These are phyloP conservation scores for Saccharomycopsis phalli DNA, from an alignment of 1,139 yeast genomes.

Conservation along the genomic window DNA sequence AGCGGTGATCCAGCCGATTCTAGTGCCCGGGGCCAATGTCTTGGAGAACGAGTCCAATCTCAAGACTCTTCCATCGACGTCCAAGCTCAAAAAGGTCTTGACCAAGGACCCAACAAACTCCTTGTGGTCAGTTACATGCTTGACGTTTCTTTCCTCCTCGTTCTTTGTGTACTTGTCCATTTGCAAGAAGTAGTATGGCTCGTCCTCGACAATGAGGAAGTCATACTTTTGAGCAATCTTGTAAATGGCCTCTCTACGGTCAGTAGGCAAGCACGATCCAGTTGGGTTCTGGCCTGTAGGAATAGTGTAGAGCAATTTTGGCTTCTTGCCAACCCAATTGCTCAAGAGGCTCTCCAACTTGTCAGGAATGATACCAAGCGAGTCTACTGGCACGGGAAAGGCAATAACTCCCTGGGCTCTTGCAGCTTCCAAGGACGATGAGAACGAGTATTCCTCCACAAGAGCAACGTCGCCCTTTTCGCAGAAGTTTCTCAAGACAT, in stretches of 20 bases:
- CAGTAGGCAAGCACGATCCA: constrained; percentile 65
- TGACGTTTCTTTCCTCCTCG: constrained; percentile 22
- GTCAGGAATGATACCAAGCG: constrained; percentile 70
- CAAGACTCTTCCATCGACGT: constrained; percentile 82
- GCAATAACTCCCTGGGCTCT: constrained; percentile 61
- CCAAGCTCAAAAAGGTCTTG: constrained; percentile 70
- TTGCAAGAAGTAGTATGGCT: constrained; percentile 90
- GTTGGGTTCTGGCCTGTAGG: constrained; percentile 96
- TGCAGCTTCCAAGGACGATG: constrained; percentile 79
- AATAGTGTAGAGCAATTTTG: constrained; percentile 75
- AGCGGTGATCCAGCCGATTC: constrained; percentile 88
- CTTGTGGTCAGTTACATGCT: constrained; percentile 32
- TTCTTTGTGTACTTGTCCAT: constrained; percentile 42
- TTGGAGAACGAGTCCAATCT: constrained; percentile 89
- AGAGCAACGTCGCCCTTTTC: constrained; percentile 71
- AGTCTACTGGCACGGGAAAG: constrained; percentile 73
- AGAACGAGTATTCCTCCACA: constrained; percentile 75
- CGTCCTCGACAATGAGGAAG: constrained; percentile 77
- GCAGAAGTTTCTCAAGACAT: constrained; percentile 70
- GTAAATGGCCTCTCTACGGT: constrained; percentile 67
- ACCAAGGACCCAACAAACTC: constrained; percentile 62
- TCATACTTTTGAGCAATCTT: constrained; percentile 70
- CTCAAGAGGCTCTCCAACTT: constrained; percentile 53
- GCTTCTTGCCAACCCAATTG: constrained; percentile 60
- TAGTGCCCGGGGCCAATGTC: constrained; percentile 85